These are phyloP conservation scores for Begonia masoniana DNA, from an alignment of 306 rosid genomes.

Conservation along the genomic window DNA sequence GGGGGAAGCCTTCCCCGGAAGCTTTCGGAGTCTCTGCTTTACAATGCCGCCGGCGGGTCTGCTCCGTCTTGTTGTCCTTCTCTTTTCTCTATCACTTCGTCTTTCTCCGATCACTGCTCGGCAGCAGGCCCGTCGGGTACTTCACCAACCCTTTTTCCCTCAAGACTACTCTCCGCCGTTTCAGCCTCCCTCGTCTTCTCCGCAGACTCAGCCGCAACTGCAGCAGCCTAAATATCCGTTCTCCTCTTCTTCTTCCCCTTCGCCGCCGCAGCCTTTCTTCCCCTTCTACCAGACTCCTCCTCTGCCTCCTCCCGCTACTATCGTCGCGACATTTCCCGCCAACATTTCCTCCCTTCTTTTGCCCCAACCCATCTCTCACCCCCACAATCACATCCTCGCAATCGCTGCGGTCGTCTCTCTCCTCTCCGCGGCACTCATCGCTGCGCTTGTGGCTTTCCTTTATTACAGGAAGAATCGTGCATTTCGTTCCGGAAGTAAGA, in stretches of 20 bases:
- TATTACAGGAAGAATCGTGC: slow-evolving; percentile 2
- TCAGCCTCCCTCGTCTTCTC: slow-evolving; percentile 1
- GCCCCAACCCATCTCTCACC: slow-evolving; percentile 12
- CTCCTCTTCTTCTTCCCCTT: slow-evolving; percentile 3
- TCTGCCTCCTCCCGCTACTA: slow-evolving; percentile 3
- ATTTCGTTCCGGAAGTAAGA: background rate
- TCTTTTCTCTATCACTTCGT: too few relatives aligned
- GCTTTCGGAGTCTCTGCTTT: too few relatives aligned
- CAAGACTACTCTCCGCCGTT: slow-evolving; percentile 23
- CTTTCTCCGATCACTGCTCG: too few relatives aligned
- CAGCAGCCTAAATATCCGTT: slow-evolving; percentile 16
- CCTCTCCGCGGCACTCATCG: slow-evolving; percentile 1
- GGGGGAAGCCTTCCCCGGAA: too few relatives aligned
- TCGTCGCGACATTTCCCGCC: slow-evolving; percentile 10
- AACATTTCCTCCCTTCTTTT: slow-evolving; percentile 14
- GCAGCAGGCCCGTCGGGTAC: slow-evolving; percentile 22
- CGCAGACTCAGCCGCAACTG: slow-evolving; percentile 21
- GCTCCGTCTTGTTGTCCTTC: too few relatives aligned
- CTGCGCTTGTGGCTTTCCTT: background rate
- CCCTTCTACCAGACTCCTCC: slow-evolving; percentile 6
- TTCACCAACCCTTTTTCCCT: slow-evolving; percentile 62
- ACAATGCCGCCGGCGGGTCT: too few relatives aligned
- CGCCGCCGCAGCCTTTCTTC: slow-evolving; percentile 9
- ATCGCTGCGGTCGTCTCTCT: slow-evolving; percentile 7
- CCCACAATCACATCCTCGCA: slow-evolving; percentile 8